Evolutionary conservation across 306 rosid species (phyloP), one percentile per base, ranked within the genome.

Genomic region (Mucuna pruriens): DNA sequence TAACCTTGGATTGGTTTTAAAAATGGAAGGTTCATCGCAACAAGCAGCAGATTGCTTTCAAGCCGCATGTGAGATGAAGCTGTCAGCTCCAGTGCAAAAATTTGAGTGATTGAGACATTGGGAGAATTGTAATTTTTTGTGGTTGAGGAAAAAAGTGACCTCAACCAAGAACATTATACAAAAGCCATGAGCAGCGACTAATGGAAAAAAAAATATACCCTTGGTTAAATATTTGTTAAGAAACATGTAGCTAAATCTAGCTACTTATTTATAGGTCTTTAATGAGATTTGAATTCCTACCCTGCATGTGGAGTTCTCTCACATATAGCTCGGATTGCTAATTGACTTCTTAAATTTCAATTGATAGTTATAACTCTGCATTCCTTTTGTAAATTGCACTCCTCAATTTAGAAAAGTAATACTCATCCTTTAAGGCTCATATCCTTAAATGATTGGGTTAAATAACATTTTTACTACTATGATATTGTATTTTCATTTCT

Each of bases 1-100:
- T 71, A 82, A 88, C 78, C 97, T 94, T 8, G 97, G 97, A 77
- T 16, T 88, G 73, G 82, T 90, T 66, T 86, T 90, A 0, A 91
- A 89, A 84, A 81, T 54, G 87, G 97, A 92, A 83, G 97, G 95
- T 71, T 80, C 86, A 2, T 71, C 85, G 55, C 92, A 84, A 76
- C 90, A 90, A 87, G 97, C 97, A 54, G 97, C 97, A 45, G 94
- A 90, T 45, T 90, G 85, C 85, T 92, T 95, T 84, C 97, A 90
- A 85, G 97, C 97, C 68, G 94, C 98, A 20, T 84, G 81, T 76
- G 97, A 91, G 73, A 89, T 90, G 65, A 61, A 89, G 78, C 66
- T 84, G 34, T 90, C 97, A 39, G 88, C 92, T 85, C 97, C 97
- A 26, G 96, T 89, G 42, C 88, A 82, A 87, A 81, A 87, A 62